Conservation (phyloP, 257 asterid genomes). For the Henckelia pumila region DNA sequence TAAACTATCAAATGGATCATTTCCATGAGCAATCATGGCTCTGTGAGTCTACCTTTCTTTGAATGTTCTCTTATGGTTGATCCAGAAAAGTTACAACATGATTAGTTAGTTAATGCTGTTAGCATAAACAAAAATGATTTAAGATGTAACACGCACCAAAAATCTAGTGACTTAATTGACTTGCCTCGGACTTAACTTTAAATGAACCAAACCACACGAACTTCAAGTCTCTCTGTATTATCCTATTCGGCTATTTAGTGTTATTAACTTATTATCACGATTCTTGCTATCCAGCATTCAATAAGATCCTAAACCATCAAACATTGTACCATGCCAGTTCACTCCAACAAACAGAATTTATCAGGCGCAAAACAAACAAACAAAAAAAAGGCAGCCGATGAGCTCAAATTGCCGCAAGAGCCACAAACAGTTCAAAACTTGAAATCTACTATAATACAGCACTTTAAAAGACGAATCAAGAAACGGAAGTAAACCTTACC, state of each 20-base stretch:
- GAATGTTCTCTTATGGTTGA: too few species aligned
- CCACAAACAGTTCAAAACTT: slow-evolving; percentile 11
- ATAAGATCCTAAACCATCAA: background rate
- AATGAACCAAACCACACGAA: background rate
- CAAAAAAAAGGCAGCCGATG: background rate
- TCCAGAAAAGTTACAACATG: slow-evolving; percentile 15
- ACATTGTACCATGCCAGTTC: background rate
- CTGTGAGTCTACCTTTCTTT: slow-evolving; percentile 59
- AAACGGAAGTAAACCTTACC: slow-evolving; percentile 63
- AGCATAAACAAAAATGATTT: slow-evolving; percentile 14
- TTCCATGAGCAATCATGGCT: slow-evolving; percentile 7
- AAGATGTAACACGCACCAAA: slow-evolving; percentile 11
- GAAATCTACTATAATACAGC: background rate
- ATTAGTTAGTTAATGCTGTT: slow-evolving; percentile 20
- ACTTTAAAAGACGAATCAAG: too few species aligned
- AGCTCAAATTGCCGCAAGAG: slow-evolving; percentile 17
- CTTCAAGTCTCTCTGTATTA: background rate
- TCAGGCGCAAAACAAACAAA: background rate
- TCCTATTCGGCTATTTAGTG: too few species aligned
- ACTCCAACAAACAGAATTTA: background rate
- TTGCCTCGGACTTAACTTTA: background rate
- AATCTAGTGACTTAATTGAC: background rate
- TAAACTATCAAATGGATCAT: slow-evolving; percentile 16
- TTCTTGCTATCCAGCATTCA: background rate
- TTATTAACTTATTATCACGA: background rate